Conservation (phyloP, 176 grass and related monocot genomes). For the Oryza coarctata region DNA sequence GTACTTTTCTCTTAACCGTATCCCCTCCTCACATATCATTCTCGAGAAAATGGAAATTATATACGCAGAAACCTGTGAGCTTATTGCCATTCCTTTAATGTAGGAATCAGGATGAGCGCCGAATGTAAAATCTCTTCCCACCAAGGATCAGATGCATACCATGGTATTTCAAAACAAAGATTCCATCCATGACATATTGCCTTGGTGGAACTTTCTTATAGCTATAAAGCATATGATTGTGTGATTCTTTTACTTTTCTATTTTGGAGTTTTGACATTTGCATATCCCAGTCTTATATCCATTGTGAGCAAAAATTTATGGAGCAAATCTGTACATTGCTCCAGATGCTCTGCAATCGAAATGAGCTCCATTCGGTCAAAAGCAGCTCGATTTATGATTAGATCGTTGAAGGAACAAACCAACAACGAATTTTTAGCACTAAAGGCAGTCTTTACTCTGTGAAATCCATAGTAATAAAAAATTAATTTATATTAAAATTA, state of each 20-base stretch:
- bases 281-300: background rate
- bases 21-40: background rate
- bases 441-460: conserved; percentile 42
- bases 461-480: too few relatives aligned
- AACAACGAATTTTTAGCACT: conserved; percentile 44
- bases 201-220: too few relatives aligned
- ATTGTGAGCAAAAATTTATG: background rate
- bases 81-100: background rate
- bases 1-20: background rate
- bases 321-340: background rate
- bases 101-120: conserved; percentile 51
- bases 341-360: conserved; percentile 50
- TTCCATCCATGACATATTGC: background rate
- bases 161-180: conserved; percentile 37
- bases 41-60: background rate
- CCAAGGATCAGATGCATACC: conserved; percentile 60
- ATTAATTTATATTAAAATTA: too few relatives aligned
- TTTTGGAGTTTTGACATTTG: background rate
- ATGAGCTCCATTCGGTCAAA: conserved; percentile 46
- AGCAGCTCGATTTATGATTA: conserved; percentile 47
- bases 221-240: too few relatives aligned
- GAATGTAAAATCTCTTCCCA: conserved; percentile 46
- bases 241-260: background rate
- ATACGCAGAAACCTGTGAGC: too few relatives aligned
- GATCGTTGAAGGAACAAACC: conserved; percentile 22